These are phyloP conservation scores for Fusarium illudens DNA, from an alignment of 2,329 filamentous ascomycete species.

Conservation along the genomic window DNA sequence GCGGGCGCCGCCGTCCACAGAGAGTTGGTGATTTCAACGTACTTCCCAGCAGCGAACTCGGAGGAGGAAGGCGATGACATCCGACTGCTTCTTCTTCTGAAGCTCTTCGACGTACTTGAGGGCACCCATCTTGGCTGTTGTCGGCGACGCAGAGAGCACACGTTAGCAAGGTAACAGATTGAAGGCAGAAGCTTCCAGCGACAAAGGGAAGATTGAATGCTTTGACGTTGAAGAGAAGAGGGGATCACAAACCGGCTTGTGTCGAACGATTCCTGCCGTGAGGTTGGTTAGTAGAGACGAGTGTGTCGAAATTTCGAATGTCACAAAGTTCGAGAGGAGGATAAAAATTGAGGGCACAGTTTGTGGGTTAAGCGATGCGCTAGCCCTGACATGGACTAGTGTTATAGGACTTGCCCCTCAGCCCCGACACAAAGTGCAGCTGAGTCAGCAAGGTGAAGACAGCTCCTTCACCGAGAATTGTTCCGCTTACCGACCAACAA, in stretches of 20 bases:
- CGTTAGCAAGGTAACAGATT: constrained; percentile 38
- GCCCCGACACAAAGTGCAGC: constrained; percentile 5
- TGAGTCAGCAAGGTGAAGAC: constrained; percentile 39
- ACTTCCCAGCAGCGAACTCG: constrained; percentile 99
- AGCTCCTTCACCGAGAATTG: not conserved
- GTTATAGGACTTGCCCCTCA: constrained; percentile 44
- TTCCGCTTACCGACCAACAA: not conserved
- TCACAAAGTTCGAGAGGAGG: constrained; percentile 46
- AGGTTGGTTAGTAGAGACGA: constrained; percentile 51
- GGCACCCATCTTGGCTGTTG: constrained; percentile 88
- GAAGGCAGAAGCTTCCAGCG: not conserved
- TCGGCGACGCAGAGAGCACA: constrained; percentile 21
- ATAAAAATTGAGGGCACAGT: constrained; percentile 46
- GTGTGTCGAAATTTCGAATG: constrained; percentile 45
- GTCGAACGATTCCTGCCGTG: constrained; percentile 47
- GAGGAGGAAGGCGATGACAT: constrained; percentile 99
- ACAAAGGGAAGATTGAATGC: not conserved
- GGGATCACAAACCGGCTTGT: constrained; percentile 49
- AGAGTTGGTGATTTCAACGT: constrained; percentile 62
- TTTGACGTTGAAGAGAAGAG: not conserved
- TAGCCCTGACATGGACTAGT: constrained; percentile 42
- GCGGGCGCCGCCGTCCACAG: constrained; percentile 47
- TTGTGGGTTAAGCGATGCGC: constrained; percentile 52
- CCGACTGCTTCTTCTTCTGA: constrained; percentile 99
- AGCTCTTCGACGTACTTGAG: constrained; percentile 99